Conservation (phyloP, 441 rosid species). For the Macaranga tanarius region DNA sequence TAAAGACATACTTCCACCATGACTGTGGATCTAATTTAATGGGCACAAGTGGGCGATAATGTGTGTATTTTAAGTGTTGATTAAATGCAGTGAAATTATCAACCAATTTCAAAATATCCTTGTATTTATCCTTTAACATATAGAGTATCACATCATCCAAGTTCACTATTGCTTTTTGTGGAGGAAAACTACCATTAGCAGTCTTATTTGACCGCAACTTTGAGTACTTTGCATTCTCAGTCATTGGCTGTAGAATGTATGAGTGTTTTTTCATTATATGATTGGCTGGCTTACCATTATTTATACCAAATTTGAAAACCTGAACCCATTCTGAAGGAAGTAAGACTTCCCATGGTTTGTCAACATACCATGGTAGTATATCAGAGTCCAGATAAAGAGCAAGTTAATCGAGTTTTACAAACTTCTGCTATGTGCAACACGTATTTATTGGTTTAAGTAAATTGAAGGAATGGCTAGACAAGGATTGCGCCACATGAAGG, state of each 20-base stretch:
- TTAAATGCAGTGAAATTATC: slow-evolving; percentile 94
- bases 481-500: too few species aligned
- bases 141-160: slow-evolving; percentile 96
- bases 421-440: too few species aligned
- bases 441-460: too few species aligned
- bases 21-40: slow-evolving; percentile 69
- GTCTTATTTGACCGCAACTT: slow-evolving; percentile 54
- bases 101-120: slow-evolving; percentile 83
- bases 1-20: slow-evolving; percentile 97
- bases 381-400: slow-evolving; percentile 97
- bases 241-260: slow-evolving; percentile 90
- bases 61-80: slow-evolving; percentile 85
- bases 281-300: slow-evolving; percentile 79
- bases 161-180: slow-evolving; percentile 82
- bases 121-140: slow-evolving; percentile 91
- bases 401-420: slow-evolving; percentile 88
- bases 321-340: slow-evolving; percentile 94
- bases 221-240: slow-evolving; percentile 82
- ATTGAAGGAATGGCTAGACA: too few species aligned
- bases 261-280: slow-evolving; percentile 55
- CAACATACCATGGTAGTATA: slow-evolving; percentile 80
- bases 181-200: slow-evolving; percentile 48
- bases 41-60: slow-evolving; percentile 80
- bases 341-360: slow-evolving; percentile 87
- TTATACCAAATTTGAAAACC: slow-evolving; percentile 91